Conservation (phyloP, 192 early-diverging fungal genomes). For the Lobosporangium transversale region DNA sequence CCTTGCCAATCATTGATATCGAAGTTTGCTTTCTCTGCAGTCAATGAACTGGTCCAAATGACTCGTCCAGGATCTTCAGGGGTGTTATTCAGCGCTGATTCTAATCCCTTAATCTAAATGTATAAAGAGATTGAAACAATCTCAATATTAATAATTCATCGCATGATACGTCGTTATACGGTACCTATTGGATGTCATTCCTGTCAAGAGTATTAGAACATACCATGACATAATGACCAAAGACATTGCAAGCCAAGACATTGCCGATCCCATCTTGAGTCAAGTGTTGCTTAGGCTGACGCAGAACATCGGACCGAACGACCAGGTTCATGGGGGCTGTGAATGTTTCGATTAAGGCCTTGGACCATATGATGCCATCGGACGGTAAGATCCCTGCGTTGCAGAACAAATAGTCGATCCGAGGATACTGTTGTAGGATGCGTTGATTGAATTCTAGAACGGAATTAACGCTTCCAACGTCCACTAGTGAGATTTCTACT, state of each 20-base stretch:
- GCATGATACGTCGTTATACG: too few species aligned
- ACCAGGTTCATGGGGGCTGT: slow-evolving; percentile 44
- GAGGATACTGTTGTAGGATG: slow-evolving; percentile 49
- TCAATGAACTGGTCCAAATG: slow-evolving; percentile 67
- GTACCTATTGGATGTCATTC: too few species aligned
- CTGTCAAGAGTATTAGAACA: not conserved
- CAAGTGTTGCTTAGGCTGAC: slow-evolving; percentile 57
- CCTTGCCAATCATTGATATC: slow-evolving; percentile 63
- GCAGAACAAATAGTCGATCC: slow-evolving; percentile 62
- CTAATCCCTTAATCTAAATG: slow-evolving; percentile 60
- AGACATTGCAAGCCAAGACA: slow-evolving; percentile 64
- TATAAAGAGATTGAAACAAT: not conserved
- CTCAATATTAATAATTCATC: too few species aligned
- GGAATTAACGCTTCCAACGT: slow-evolving; percentile 48
- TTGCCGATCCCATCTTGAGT: slow-evolving; percentile 63
- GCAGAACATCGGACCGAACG: slow-evolving; percentile 53
- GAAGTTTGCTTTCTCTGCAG: slow-evolving; percentile 45
- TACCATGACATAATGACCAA: slow-evolving; percentile 71
- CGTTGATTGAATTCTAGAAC: slow-evolving; percentile 53
- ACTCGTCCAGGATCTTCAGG: slow-evolving; percentile 56
- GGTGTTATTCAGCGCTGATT: slow-evolving; percentile 48
- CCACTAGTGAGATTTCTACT: slow-evolving; percentile 58
- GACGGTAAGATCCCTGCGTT: slow-evolving; percentile 64
- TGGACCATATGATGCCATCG: slow-evolving; percentile 53
- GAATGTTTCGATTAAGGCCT: slow-evolving; percentile 38